Conservation (phyloP, 495 filamentous ascomycete species). For the Podospora anserina region DNA sequence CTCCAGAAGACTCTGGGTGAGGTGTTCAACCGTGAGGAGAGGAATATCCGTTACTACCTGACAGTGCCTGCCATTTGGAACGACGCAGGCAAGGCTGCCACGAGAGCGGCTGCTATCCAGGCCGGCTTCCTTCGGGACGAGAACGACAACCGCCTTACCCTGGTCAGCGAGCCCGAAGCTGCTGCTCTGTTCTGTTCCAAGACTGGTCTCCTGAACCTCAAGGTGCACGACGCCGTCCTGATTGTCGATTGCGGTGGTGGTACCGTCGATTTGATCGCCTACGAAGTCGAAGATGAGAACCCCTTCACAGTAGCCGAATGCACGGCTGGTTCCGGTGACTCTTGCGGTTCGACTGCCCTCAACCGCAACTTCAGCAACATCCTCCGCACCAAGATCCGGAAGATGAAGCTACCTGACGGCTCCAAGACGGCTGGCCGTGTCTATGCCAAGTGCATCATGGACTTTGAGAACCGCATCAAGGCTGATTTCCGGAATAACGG, state of each 20-base stretch:
- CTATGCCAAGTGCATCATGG: slow-evolving; percentile 78
- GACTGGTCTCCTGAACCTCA: slow-evolving; percentile 68
- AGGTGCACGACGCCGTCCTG: slow-evolving; percentile 68
- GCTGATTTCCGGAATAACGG: slow-evolving; percentile 78
- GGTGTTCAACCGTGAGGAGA: slow-evolving; percentile 71
- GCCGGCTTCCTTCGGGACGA: slow-evolving; percentile 71
- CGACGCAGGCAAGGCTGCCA: slow-evolving; percentile 71
- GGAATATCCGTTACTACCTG: slow-evolving; percentile 70
- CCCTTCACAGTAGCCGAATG: slow-evolving; percentile 73
- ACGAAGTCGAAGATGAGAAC: slow-evolving; percentile 72
- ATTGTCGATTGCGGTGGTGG: slow-evolving; percentile 76
- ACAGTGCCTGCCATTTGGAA: slow-evolving; percentile 77
- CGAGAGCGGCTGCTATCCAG: slow-evolving; percentile 68
- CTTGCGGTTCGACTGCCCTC: slow-evolving; percentile 69
- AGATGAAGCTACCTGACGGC: slow-evolving; percentile 74
- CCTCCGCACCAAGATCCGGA: slow-evolving; percentile 68
- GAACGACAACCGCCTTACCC: slow-evolving; percentile 69
- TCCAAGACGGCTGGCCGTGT: slow-evolving; percentile 71
- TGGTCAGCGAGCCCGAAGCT: slow-evolving; percentile 70
- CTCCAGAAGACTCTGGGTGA: slow-evolving; percentile 74
- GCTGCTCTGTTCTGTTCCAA: slow-evolving; percentile 73
- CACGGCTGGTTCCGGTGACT: slow-evolving; percentile 71
- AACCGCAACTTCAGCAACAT: slow-evolving; percentile 77
- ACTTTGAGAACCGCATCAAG: slow-evolving; percentile 77
- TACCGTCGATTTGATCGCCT: slow-evolving; percentile 73